Percentiles rank a stretch among this genome's conserved stretches.
These are phyloP conservation scores for Candida rishiriensis DNA, from an alignment of 805 yeast genomes.

Conservation along the genomic window DNA sequence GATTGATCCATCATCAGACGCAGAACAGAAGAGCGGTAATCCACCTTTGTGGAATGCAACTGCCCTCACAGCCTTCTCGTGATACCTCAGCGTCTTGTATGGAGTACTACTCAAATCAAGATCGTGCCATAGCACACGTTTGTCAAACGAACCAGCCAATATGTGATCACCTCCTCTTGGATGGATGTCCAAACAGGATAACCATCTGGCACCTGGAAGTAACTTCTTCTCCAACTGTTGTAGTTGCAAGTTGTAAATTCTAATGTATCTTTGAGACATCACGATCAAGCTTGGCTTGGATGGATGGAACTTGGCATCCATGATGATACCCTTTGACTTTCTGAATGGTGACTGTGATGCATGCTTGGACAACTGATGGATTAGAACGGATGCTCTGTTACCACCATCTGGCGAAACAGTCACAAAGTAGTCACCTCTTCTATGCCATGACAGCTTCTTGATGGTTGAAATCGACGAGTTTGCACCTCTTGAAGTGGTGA, in stretches of 20 bases:
- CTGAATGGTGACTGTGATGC: slow-evolving; percentile 93
- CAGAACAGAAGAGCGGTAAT: slow-evolving; percentile 88
- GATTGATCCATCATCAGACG: slow-evolving; percentile 89
- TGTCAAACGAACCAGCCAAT: slow-evolving; percentile 88
- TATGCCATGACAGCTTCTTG: slow-evolving; percentile 88
- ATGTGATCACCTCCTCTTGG: slow-evolving; percentile 91
- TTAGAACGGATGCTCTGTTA: slow-evolving; percentile 73
- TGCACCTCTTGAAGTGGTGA: slow-evolving; percentile 45
- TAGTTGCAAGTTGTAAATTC: slow-evolving; percentile 84
- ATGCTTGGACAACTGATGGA: slow-evolving; percentile 93
- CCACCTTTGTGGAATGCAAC: slow-evolving; percentile 81
- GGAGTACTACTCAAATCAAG: slow-evolving; percentile 85
- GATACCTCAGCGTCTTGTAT: slow-evolving; percentile 92
- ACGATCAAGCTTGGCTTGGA: slow-evolving; percentile 91
- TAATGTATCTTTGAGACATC: slow-evolving; percentile 87
- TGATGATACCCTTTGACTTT: slow-evolving; percentile 87
- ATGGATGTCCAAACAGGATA: slow-evolving; percentile 86
- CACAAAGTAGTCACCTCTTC: slow-evolving; percentile 95
- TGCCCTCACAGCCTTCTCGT: slow-evolving; percentile 87
- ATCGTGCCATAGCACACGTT: slow-evolving; percentile 97
- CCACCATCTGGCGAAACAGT: slow-evolving; percentile 94
- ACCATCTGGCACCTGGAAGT: slow-evolving; percentile 95
- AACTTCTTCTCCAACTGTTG: slow-evolving; percentile 81
- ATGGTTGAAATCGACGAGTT: slow-evolving; percentile 50
- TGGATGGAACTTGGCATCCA: slow-evolving; percentile 97